phyloP scores from a whole-genome alignment of 1,284 basidiomycete genomes.

The Trametes versicolor region DNA sequence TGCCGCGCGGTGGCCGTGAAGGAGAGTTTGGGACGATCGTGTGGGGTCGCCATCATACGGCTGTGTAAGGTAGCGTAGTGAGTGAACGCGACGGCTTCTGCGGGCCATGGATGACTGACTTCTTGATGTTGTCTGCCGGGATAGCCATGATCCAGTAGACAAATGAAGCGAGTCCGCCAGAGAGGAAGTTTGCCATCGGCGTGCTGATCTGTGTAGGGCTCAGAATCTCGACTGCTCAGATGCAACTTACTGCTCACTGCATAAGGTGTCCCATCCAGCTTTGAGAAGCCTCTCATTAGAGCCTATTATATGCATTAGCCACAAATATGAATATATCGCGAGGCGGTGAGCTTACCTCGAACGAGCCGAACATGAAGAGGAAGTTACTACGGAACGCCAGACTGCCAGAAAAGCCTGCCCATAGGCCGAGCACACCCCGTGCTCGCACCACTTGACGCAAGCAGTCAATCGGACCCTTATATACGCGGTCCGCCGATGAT shows the following conservation, averaged over 20 bases:
- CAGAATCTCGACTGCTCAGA: neutral
- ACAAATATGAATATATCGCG: neutral
- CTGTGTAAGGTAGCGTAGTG: slow-evolving; percentile 41
- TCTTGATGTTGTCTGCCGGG: slow-evolving; percentile 83
- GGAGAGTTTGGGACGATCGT: slow-evolving; percentile 56
- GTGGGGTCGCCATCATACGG: slow-evolving; percentile 67
- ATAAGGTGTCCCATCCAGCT: slow-evolving; percentile 60
- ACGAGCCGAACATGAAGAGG: slow-evolving; percentile 74
- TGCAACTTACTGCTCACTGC: slow-evolving; percentile 51
- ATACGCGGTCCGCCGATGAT: slow-evolving; percentile 62
- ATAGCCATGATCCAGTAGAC: slow-evolving; percentile 77
- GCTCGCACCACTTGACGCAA: slow-evolving; percentile 60
- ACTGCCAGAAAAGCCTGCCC: slow-evolving; percentile 73
- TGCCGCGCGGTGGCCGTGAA: slow-evolving; percentile 57
- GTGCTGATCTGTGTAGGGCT: slow-evolving; percentile 59
- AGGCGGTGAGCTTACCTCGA: slow-evolving; percentile 56
- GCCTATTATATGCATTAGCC: slow-evolving; percentile 46
- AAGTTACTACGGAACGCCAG: slow-evolving; percentile 71
- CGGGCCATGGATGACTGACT: slow-evolving; percentile 49
- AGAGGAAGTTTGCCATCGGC: slow-evolving; percentile 72
- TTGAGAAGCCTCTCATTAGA: slow-evolving; percentile 66
- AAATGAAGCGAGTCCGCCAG: slow-evolving; percentile 73
- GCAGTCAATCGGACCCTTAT: slow-evolving; percentile 73
- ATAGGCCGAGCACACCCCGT: slow-evolving; percentile 68
- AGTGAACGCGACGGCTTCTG: neutral